Evolutionary conservation across 345 rosid genomes (phyloP), one percentile per base, ranked within the genome.

Genomic region (Populus davidiana): DNA sequence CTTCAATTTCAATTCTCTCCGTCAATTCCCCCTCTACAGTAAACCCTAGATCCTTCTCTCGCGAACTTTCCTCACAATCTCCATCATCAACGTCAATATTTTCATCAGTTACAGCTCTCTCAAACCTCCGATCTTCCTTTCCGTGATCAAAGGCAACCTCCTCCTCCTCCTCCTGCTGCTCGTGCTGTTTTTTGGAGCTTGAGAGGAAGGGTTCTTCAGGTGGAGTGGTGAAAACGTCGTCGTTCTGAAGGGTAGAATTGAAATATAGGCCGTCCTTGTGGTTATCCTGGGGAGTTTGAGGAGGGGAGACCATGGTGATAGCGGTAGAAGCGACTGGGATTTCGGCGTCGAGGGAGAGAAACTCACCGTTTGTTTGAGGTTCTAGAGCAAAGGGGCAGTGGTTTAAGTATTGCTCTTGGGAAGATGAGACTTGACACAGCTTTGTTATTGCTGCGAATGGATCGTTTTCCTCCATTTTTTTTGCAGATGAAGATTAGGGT

Each of bases 261-360:
- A 44, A 78, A 65, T 70, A 50, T 33, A 17, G 43, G 5, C 44
- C 41, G 23, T 66, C 50, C 2, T 61, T 41, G 63, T 59, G 63
- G 63, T 59, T n/a, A 27, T 41, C 27, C 29, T 29, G 76, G 17
- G 44, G 23, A 52, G 81, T 79, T 33, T 79, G 84, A 8, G 87
- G 83, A 41, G 77, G 84, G 9, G 89, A 81, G 21, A 80, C 77
- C 82, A 86, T 82, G 79, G 73, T 8, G 80, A 88, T 81, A n/a
- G 77, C 83, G 25, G 84, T 63, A n/a, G 84, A 56, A 1, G 75
- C 79, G n/a, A 74, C 83, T 16, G 77, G 78, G 21, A 44, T 18
- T 27, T 80, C 87, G 8, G 43, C 75, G 25, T 78, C 39, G 20
- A 21, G 69, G 17, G 20, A 35, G 61, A 41, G 4, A 21, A 63